Evolutionary conservation across 2,329 filamentous ascomycete genomes (phyloP), one percentile per base, ranked within the genome.

Genomic region (Phaeosphaeria sp.): DNA sequence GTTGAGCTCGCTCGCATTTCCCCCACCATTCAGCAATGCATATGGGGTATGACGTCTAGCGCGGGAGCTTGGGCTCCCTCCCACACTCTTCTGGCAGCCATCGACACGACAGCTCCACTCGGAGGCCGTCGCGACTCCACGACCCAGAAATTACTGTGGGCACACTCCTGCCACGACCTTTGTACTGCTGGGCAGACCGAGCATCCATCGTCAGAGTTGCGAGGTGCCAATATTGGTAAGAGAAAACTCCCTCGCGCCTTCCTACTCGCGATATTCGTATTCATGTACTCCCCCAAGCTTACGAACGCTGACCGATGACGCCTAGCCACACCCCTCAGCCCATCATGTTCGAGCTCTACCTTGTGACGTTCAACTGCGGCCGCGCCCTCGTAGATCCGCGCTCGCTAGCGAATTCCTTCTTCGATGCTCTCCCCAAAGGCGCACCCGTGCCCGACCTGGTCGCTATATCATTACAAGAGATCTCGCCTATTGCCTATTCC

Each of bases 361-460:
- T 96, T 61, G 78, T 97, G 53, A 96, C 93, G 11, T 97, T 95
- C 82, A 98, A 98, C 75, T 96, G 92, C 71, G 94, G 86, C 30
- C 91, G 91, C 66, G 83, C 83, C 53, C 78, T 87, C 8, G 87
- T 97, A 69, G 84, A 93, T 66, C 82, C 88, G 21, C 81, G 87
- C 39, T 82, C 87, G 51, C 92, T 97, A 69, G 88, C 91, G 15
- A 79, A 85, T 11, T 88, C 93, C 70, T 81, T 97, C 64, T 76
- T 78, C 56, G 74, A 75, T 49, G 72, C 74, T 51, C 76, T 78
- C n/a, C 75, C 75, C 30, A 61, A 73, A 45, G 64, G 49, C 13
- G 63, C 74, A 17, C 74, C 89, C 75, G 82, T 92, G 4, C 93
- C 83, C 3, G 87, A 90, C 62, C 75, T 91, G 40, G 78, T 92